A percentile compares a stretch with the other conserved stretches of the same genome.
phyloP scores from a whole-genome alignment of 352 stramenopile genomes.

The Globisporangium middletonii region DNA sequence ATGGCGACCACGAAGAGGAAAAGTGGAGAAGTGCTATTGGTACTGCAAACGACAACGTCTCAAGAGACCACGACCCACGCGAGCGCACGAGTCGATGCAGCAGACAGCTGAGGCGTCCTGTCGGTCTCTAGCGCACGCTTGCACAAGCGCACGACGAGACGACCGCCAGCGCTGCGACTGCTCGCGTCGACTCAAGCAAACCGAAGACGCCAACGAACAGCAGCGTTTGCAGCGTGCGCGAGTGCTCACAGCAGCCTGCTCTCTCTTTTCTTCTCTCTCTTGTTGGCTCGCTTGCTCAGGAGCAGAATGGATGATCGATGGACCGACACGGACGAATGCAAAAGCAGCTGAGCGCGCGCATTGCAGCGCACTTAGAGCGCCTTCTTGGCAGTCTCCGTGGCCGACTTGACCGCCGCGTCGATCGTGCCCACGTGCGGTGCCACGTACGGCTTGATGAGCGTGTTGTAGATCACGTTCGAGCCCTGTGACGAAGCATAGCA shows the following conservation, averaged over 20 bases:
- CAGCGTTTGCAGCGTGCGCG: no score
- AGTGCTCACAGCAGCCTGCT: no score
- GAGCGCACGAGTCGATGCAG: no score
- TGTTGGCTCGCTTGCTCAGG: background rate
- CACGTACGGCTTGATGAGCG: conserved; percentile 81
- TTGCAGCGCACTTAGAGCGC: conserved; percentile 21
- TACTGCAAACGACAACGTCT: conserved; percentile 3
- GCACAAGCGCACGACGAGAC: no score
- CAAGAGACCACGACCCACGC: no score
- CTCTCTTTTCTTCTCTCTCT: no score
- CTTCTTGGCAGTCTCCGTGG: conserved; percentile 57
- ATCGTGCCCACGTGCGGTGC: conserved; percentile 61
- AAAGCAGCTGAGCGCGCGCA: background rate
- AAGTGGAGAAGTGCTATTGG: conserved; percentile 8
- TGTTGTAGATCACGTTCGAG: conserved; percentile 80
- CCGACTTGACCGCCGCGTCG: conserved; percentile 56
- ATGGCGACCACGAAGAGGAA: background rate
- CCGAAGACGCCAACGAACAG: no score
- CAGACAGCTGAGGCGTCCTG: no score
- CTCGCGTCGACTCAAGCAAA: no score
- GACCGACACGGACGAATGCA: background rate
- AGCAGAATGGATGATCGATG: background rate
- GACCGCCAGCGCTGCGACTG: no score
- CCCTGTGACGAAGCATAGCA: conserved; percentile 23
- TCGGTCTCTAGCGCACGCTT: no score